Base-by-base conservation (phyloP, 192 early-diverging fungal species). In the Coemansia sp. region DNA sequence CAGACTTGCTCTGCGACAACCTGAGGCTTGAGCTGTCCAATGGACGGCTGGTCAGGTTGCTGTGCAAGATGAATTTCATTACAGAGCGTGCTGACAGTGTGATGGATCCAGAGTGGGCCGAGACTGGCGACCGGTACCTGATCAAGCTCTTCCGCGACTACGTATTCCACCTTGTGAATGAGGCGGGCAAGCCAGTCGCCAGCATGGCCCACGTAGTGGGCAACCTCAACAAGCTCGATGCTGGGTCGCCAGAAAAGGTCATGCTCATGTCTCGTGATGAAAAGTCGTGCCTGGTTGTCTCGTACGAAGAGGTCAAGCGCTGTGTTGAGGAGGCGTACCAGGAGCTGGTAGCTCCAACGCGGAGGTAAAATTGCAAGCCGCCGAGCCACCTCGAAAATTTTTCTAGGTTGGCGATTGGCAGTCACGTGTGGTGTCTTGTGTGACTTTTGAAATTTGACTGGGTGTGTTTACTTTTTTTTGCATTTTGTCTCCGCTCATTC, bases 131-230 rank as follows among this genome's bases (percentile, higher is more conserved):
- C 81, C 86, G 96, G 42, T 99, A 99, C 76, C 87, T 98, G 52
- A 89, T 98, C 62, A 98, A 98, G 81, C 85, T 99, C 19, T 99
- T 99, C 75, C 87, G 98, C 53, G 98, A 99, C 78, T 97, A 96
- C 68, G 92, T 98, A 23, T 99, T 99, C 74, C 98, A 98, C 76
- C 92, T 95, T 73, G 52, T 53, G 26, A 89, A 96, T 70, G 89
- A 91, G 39, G 82, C 87, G 43, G 94, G 95, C 8, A 83, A 86
- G 43, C 93, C 96, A 10, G 87, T 95, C 14, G 74, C 96, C 11
- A 95, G 97, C 72, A 89, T 98, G 81, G 90, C 91, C 3, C 98
- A 99, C 86, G 92, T 98, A 13, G 47, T 99, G 30, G 89, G 91
- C 17, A 95, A 94, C 73, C 85, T 99, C 58, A 99, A 98, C 84